Conservation (phyloP, 129 eudicot genomes). For the Cynara cardunculus region DNA sequence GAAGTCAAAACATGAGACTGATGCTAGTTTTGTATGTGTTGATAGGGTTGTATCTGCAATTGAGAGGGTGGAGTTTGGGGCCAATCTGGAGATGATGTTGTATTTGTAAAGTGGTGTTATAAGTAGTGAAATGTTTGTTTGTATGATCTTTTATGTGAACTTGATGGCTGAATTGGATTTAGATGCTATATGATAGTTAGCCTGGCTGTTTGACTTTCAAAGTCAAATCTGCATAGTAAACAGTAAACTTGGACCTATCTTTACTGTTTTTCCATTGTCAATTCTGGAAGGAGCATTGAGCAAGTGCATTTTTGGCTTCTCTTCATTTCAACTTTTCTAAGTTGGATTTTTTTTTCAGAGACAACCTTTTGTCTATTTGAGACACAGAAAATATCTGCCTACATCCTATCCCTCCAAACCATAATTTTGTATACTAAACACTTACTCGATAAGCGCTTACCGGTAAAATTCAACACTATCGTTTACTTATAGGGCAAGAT, state of each 20-base stretch:
- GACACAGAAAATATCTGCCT: background rate
- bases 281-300: background rate
- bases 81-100: conserved; percentile 14
- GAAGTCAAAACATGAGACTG: background rate
- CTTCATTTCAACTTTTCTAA: background rate
- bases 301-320: background rate
- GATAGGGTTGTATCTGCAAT: conserved; percentile 13
- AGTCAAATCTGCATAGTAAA: background rate
- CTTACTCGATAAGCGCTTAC: too few relatives aligned
- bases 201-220: background rate
- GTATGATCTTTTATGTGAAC: background rate
- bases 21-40: background rate
- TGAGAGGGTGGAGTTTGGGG: background rate
- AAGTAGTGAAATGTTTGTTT: background rate
- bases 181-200: background rate
- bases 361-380: background rate
- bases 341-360: background rate
- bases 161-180: background rate
- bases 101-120: background rate
- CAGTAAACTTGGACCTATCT: background rate
- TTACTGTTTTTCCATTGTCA: background rate
- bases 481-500: too few relatives aligned
- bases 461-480: too few relatives aligned
- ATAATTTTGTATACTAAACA: too few relatives aligned
- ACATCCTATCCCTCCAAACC: background rate